Conservation (phyloP, 2,329 filamentous ascomycete genomes). For the Trichoderma sp. region DNA sequence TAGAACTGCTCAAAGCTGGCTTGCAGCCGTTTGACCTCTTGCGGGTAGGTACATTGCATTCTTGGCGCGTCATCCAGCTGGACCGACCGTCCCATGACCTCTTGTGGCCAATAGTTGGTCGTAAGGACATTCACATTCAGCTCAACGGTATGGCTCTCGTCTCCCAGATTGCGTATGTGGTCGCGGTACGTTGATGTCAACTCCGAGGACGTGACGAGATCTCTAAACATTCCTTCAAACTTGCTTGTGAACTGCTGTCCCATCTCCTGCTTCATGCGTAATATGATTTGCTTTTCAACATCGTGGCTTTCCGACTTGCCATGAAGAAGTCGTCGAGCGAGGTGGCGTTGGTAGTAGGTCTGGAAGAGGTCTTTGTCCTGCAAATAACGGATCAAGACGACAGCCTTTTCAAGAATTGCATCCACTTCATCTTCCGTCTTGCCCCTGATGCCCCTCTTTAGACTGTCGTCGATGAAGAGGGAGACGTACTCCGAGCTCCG, state of each 20-base stretch:
- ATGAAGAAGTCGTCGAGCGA: slow-evolving; percentile 84
- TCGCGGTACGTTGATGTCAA: slow-evolving; percentile 76
- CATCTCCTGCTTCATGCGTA: slow-evolving; percentile 94
- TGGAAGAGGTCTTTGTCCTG: slow-evolving; percentile 94
- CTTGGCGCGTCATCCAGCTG: slow-evolving; percentile 52
- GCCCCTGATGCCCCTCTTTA: slow-evolving; percentile 91
- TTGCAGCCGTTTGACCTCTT: slow-evolving; percentile 73
- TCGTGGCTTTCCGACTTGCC: slow-evolving; percentile 89
- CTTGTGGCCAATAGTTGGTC: slow-evolving; percentile 92
- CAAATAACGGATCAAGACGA: slow-evolving; percentile 83
- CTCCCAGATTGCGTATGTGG: slow-evolving; percentile 60
- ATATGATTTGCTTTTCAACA: slow-evolving; percentile 93
- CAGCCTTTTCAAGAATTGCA: slow-evolving; percentile 82
- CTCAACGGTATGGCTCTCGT: slow-evolving; percentile 64
- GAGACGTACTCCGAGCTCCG: slow-evolving; percentile 92
- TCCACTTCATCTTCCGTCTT: slow-evolving; percentile 91
- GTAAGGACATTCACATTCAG: slow-evolving; percentile 85
- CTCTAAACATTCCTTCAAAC: slow-evolving; percentile 97
- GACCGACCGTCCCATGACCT: slow-evolving; percentile 72
- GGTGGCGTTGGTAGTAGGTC: slow-evolving; percentile 96
- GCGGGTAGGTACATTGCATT: slow-evolving; percentile 69
- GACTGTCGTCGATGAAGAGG: slow-evolving; percentile 93
- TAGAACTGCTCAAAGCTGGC: slow-evolving; percentile 90
- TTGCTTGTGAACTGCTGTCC: slow-evolving; percentile 93
- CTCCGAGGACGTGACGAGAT: slow-evolving; percentile 86